A percentile compares a stretch with the other conserved stretches of the same genome.
phyloP scores from a whole-genome alignment of 169 alveolate species.

The Toxoplasma gondii region DNA sequence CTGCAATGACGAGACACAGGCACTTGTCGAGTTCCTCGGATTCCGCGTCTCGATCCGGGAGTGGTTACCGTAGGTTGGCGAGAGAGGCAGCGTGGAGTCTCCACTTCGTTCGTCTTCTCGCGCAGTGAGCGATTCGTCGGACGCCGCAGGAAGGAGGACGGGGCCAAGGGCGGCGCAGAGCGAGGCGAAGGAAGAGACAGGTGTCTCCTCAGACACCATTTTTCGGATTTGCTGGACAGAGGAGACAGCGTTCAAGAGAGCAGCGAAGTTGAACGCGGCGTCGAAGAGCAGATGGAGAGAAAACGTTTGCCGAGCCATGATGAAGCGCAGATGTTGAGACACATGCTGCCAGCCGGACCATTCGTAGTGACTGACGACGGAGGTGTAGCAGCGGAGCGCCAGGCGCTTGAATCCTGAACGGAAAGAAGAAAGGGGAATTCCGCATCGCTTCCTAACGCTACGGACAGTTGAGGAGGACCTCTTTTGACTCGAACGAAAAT shows the following conservation, averaged over 20 bases:
- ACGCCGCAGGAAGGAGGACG: neutral
- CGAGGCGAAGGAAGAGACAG: neutral
- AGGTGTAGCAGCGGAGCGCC: constrained; percentile 75
- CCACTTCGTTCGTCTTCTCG: too few relatives aligned
- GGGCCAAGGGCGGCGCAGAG: constrained; percentile 2
- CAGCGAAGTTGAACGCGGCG: constrained; percentile 67
- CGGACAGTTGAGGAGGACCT: neutral
- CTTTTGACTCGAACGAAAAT: too few relatives aligned
- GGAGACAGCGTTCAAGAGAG: constrained; percentile 68
- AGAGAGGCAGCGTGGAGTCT: too few relatives aligned
- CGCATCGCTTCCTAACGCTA: neutral
- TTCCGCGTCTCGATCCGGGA: too few relatives aligned
- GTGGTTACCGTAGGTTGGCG: too few relatives aligned
- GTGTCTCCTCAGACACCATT: neutral
- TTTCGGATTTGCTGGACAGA: constrained; percentile 40
- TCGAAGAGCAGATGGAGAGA: constrained; percentile 68
- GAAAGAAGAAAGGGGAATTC: neutral
- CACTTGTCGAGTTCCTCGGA: too few relatives aligned
- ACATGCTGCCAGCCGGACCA: constrained; percentile 71
- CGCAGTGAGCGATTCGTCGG: too few relatives aligned
- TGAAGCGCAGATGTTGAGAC: constrained; percentile 74
- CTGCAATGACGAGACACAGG: neutral
- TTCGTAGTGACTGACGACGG: constrained; percentile 67
- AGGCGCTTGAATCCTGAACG: constrained; percentile 71
- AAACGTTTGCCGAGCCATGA: constrained; percentile 77